phyloP scores from a whole-genome alignment of 495 filamentous ascomycete species.

The Thermothielavioides terrestris region DNA sequence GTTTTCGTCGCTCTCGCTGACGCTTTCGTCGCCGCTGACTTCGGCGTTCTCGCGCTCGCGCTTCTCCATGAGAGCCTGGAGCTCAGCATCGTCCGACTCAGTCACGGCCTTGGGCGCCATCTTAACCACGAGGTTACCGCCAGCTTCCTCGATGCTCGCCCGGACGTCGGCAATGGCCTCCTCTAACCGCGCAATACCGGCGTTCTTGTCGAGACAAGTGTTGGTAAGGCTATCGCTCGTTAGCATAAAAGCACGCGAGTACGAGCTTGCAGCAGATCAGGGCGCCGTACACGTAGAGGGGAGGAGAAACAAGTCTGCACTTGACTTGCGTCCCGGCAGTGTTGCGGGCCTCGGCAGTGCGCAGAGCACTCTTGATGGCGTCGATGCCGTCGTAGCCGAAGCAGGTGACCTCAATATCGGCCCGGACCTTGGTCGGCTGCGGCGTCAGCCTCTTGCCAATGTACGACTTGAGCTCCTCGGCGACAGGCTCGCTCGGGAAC shows the following conservation, averaged over 20 bases:
- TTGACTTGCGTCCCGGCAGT: slow-evolving; percentile 88
- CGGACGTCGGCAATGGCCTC: slow-evolving; percentile 79
- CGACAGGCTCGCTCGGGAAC: slow-evolving; percentile 80
- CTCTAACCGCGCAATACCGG: slow-evolving; percentile 75
- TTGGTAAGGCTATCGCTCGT: slow-evolving; percentile 51
- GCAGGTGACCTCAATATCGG: slow-evolving; percentile 96
- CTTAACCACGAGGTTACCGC: slow-evolving; percentile 74
- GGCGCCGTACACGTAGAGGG: slow-evolving; percentile 64
- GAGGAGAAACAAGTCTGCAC: slow-evolving; percentile 90
- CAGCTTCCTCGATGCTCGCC: slow-evolving; percentile 60
- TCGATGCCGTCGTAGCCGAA: slow-evolving; percentile 99
- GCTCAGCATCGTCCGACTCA: slow-evolving; percentile 92
- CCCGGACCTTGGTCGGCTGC: slow-evolving; percentile 94
- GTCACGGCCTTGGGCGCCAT: slow-evolving; percentile 99
- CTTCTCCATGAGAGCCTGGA: slow-evolving; percentile 98
- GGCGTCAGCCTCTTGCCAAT: slow-evolving; percentile 94
- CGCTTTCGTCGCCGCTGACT: slow-evolving; percentile 90
- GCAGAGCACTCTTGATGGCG: slow-evolving; percentile 83
- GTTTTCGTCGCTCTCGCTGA: slow-evolving; percentile 85
- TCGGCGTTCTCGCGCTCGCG: slow-evolving; percentile 94
- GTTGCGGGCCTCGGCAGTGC: slow-evolving; percentile 80
- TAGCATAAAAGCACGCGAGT: not conserved
- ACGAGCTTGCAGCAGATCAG: not conserved
- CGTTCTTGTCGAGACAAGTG: slow-evolving; percentile 86
- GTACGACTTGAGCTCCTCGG: slow-evolving; percentile 80